Evolutionary conservation across 73 alveolate genomes (phyloP).

Genomic region (Paramecium sonneborni): DNA sequence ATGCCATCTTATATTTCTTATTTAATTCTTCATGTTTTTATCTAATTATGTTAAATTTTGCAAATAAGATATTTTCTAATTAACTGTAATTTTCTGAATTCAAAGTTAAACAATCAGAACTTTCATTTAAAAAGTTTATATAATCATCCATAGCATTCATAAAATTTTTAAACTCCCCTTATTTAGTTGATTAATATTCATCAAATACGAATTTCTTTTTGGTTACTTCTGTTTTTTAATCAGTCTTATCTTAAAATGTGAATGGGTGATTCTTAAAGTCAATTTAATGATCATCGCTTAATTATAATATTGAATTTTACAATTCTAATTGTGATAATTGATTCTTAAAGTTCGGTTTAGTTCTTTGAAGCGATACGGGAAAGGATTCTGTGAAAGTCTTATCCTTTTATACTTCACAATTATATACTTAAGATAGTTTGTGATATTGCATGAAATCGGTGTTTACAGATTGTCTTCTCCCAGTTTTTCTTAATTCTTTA

Average conservation of each 20-base stretch:
- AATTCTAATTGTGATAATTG: background rate
- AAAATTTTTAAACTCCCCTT: constrained; percentile 30
- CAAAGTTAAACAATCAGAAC: background rate
- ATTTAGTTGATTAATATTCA: background rate
- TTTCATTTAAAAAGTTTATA: constrained; percentile 23
- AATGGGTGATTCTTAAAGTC: constrained; percentile 26
- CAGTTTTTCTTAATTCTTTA: constrained; percentile 5
- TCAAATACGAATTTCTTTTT: constrained; percentile 46
- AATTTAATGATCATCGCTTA: background rate
- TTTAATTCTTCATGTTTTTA: constrained; percentile 31
- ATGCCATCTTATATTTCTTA: background rate
- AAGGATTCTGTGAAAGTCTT: constrained; percentile 46
- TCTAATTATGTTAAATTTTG: background rate
- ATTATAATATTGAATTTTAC: background rate
- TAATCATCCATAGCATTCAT: constrained; percentile 55
- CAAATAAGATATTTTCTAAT: background rate
- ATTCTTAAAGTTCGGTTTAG: background rate
- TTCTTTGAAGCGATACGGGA: constrained; percentile 5
- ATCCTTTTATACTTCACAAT: background rate
- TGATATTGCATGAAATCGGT: background rate
- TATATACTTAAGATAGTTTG: background rate
- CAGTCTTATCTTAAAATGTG: constrained; percentile 7
- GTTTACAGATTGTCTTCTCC: constrained; percentile 19
- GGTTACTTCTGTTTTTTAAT: constrained; percentile 37
- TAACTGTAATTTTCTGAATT: background rate